phyloP scores from a whole-genome alignment of 2,329 filamentous ascomycete species.

The Fusarium subglutinans region DNA sequence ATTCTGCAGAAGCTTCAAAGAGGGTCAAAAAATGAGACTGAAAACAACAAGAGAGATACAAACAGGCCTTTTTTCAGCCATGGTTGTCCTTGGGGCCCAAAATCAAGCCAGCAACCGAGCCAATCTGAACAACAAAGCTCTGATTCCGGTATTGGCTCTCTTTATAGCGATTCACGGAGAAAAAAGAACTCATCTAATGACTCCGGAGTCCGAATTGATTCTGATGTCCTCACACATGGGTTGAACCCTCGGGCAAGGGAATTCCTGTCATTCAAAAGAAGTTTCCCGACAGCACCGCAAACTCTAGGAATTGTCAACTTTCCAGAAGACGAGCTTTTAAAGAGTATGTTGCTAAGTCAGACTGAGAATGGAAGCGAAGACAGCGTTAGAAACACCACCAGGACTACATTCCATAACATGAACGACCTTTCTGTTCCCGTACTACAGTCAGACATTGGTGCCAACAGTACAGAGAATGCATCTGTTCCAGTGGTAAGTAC shows the following conservation, averaged over 20 bases:
- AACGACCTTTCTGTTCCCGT: neutral
- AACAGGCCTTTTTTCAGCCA: neutral
- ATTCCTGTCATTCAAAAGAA: constrained; percentile 43
- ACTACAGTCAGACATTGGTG: neutral
- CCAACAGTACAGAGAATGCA: neutral
- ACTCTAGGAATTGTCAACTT: neutral
- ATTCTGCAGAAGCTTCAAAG: constrained; percentile 43
- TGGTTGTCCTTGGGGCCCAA: neutral
- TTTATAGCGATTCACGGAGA: neutral
- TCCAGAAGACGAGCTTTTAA: neutral
- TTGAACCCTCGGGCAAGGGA: constrained; percentile 49
- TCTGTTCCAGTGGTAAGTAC: neutral
- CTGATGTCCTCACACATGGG: constrained; percentile 12
- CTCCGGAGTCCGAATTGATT: constrained; percentile 28
- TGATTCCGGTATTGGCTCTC: constrained; percentile 13
- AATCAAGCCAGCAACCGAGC: neutral
- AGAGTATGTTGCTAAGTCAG: neutral
- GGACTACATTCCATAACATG: neutral
- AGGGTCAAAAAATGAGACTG: neutral
- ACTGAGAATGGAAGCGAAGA: neutral
- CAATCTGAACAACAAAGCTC: neutral
- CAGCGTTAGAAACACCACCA: neutral
- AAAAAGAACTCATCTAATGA: constrained; percentile 26
- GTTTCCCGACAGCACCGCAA: neutral
- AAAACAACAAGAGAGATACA: neutral